Evolutionary conservation across 176 grass and related monocot genomes (phyloP).

Genomic region (Aegilops longissima): DNA sequence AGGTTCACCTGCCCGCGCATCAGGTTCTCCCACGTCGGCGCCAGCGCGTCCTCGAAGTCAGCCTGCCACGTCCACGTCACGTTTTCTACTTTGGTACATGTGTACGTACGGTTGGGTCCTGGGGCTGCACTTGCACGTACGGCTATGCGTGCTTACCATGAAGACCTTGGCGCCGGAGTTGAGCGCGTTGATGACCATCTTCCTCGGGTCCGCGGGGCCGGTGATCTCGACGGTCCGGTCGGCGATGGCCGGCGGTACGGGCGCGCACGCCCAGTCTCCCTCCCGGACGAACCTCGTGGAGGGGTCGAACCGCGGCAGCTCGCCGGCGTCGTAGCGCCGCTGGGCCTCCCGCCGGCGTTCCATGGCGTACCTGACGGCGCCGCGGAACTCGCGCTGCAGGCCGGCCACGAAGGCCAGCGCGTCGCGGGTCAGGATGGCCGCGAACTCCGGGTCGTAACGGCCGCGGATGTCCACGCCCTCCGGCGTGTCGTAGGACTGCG

Average conservation of each 20-base stretch:
- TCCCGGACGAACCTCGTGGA: constrained; percentile 64
- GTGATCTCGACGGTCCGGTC: constrained; percentile 94
- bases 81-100: background rate
- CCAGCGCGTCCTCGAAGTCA: constrained; percentile 92
- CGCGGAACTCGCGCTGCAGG: constrained; percentile 76
- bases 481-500: constrained; percentile 60
- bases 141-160: constrained; percentile 44
- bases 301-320: constrained; percentile 67
- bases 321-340: constrained; percentile 70
- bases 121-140: too few species aligned
- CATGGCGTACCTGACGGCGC: constrained; percentile 71
- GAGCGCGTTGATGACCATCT: constrained; percentile 98
- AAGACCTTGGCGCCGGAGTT: constrained; percentile 96
- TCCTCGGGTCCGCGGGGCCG: constrained; percentile 67
- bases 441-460: constrained; percentile 71
- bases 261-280: constrained; percentile 54
- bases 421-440: constrained; percentile 62
- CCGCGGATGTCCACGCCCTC: constrained; percentile 82
- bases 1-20: constrained; percentile 90
- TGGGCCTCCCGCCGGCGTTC: constrained; percentile 63
- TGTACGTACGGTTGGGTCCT: too few species aligned
- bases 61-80: constrained; percentile 42
- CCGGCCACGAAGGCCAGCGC: constrained; percentile 68
- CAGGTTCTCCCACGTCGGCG: constrained; percentile 98
- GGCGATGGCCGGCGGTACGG: constrained; percentile 61